phyloP scores from a whole-genome alignment of 345 rosid genomes.

The Lumnitzera racemosa region DNA sequence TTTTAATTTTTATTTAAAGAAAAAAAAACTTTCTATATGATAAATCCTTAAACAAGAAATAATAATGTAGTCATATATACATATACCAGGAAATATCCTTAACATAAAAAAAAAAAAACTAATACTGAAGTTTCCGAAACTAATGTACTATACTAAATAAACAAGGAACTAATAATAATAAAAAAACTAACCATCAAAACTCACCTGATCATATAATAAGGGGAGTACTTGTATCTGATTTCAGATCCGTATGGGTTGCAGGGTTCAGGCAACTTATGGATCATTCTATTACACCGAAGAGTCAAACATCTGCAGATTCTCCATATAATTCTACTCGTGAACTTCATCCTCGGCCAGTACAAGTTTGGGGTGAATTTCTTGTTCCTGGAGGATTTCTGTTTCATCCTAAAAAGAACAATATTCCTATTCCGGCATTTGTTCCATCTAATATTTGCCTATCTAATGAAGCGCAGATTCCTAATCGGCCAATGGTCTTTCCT shows the following conservation, averaged over 20 bases:
- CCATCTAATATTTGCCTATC: slow-evolving; percentile 30
- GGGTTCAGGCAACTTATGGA: slow-evolving; percentile 47
- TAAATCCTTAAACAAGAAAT: too few relatives aligned
- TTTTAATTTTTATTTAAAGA: too few relatives aligned
- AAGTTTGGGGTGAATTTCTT: slow-evolving; percentile 36
- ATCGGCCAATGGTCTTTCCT: slow-evolving; percentile 40
- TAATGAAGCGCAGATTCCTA: slow-evolving; percentile 39
- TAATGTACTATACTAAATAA: too few relatives aligned
- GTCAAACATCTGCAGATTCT: slow-evolving; percentile 51
- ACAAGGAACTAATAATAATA: too few relatives aligned
- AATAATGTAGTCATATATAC: too few relatives aligned
- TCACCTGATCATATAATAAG: too few relatives aligned
- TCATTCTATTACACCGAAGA: slow-evolving; percentile 30
- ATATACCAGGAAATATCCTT: too few relatives aligned
- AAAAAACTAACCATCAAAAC: too few relatives aligned
- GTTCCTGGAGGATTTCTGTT: slow-evolving; percentile 43
- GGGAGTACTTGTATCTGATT: too few relatives aligned
- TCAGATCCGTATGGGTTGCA: slow-evolving; percentile 67
- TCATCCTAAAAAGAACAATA: slow-evolving; percentile 37
- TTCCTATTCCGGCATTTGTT: slow-evolving; percentile 50
- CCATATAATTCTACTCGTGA: slow-evolving; percentile 58
- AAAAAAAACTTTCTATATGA: too few relatives aligned
- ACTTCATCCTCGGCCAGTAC: slow-evolving; percentile 37
- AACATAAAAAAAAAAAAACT: too few relatives aligned
- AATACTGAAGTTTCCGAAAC: too few relatives aligned